phyloP scores from a whole-genome alignment of 2,329 filamentous ascomycete species.

The Arachnopeziza araneosa region DNA sequence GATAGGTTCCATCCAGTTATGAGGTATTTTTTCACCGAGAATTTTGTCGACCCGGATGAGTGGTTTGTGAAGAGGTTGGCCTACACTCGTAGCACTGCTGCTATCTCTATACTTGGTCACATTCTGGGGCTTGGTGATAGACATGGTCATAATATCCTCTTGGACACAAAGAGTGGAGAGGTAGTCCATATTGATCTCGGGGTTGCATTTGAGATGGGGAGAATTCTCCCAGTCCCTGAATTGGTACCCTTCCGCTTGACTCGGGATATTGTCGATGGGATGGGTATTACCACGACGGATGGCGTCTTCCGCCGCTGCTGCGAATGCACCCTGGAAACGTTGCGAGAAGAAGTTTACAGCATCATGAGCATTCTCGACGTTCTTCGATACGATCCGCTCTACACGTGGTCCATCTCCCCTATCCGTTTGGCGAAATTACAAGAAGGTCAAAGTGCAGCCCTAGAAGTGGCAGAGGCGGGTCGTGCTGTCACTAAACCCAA shows the following conservation, averaged over 20 bases:
- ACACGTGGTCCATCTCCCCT: slow-evolving; percentile 87
- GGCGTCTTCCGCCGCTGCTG: slow-evolving; percentile 97
- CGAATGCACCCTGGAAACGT: slow-evolving; percentile 91
- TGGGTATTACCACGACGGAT: slow-evolving; percentile 93
- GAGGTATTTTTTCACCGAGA: slow-evolving; percentile 95
- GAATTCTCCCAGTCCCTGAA: slow-evolving; percentile 91
- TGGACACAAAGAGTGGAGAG: slow-evolving; percentile 85
- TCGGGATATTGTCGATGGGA: slow-evolving; percentile 90
- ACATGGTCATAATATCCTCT: slow-evolving; percentile 93
- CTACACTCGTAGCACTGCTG: slow-evolving; percentile 89
- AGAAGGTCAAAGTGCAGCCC: slow-evolving; percentile 47
- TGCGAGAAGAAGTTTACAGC: slow-evolving; percentile 90
- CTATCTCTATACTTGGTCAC: slow-evolving; percentile 91
- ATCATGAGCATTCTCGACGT: slow-evolving; percentile 99
- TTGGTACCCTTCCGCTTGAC: slow-evolving; percentile 93
- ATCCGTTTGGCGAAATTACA: slow-evolving; percentile 60
- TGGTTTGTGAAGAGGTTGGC: slow-evolving; percentile 89
- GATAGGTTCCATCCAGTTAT: slow-evolving; percentile 87
- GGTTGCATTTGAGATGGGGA: slow-evolving; percentile 93
- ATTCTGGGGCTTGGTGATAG: slow-evolving; percentile 89
- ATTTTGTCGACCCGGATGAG: slow-evolving; percentile 87
- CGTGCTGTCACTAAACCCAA: slow-evolving; percentile 29
- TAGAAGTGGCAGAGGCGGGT: slow-evolving; percentile 26
- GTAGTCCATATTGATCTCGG: slow-evolving; percentile 96
- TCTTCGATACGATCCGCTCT: slow-evolving; percentile 93